These are phyloP conservation scores for Didymella sp. DNA, from an alignment of 2,329 filamentous ascomycete species.

Conservation along the genomic window DNA sequence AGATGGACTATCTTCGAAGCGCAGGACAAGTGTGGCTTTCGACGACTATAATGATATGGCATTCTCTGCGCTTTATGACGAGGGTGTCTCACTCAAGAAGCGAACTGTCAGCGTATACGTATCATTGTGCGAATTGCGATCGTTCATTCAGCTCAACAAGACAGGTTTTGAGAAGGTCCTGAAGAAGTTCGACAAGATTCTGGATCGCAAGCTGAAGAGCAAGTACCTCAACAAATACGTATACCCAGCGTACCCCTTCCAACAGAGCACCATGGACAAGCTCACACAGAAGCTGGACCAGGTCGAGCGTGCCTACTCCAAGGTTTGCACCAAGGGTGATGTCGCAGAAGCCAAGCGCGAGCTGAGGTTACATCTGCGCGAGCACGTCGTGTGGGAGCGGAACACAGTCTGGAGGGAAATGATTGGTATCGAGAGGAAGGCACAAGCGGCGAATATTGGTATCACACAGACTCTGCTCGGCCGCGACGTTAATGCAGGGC, in stretches of 20 bases:
- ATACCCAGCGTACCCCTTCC: constrained; percentile 81
- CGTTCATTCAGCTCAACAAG: constrained; percentile 93
- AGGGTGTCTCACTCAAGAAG: constrained; percentile 89
- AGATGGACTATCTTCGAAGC: constrained; percentile 64
- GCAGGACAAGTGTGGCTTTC: constrained; percentile 70
- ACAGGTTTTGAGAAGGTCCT: constrained; percentile 96
- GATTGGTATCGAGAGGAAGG: constrained; percentile 95
- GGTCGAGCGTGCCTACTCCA: constrained; percentile 81
- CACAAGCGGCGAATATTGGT: constrained; percentile 91
- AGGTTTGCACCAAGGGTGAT: constrained; percentile 83
- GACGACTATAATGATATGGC: constrained; percentile 82
- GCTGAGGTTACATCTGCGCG: constrained; percentile 85
- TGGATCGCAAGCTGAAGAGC: constrained; percentile 80
- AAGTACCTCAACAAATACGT: constrained; percentile 78
- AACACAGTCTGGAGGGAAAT: constrained; percentile 99
- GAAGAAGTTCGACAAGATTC: constrained; percentile 98
- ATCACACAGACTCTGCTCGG: constrained; percentile 79
- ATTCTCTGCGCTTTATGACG: constrained; percentile 71
- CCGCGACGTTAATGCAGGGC: constrained; percentile 70
- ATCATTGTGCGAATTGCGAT: constrained; percentile 91
- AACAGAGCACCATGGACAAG: constrained; percentile 70
- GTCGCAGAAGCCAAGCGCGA: constrained; percentile 79
- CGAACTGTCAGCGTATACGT: constrained; percentile 87
- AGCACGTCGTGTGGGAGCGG: constrained; percentile 98
- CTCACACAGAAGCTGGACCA: constrained; percentile 75